Base-by-base conservation (phyloP, 495 filamentous ascomycete genomes). In the Aspergillus ellipticus region DNA sequence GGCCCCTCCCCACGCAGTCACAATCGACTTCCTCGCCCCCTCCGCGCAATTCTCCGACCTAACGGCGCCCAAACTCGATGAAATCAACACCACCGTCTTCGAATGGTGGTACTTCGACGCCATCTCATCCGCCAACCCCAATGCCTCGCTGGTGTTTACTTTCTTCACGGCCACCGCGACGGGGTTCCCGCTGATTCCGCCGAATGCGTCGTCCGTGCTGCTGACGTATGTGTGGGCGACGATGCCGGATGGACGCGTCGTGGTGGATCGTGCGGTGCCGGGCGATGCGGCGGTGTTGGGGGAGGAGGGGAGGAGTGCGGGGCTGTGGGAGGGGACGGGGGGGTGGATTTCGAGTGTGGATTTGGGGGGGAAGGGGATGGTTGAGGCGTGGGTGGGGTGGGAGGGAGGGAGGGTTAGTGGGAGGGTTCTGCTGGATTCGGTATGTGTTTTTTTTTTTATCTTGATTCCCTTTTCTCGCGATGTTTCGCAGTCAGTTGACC, bases 51-150 rank as follows among this genome's bases (percentile, higher is more conserved):
- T 62, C 20, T 61, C 60, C 13, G 57, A 43, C 8, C 57, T 74
- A 11, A 70, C 73, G 50, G 43, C 60, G n/a, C 70, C 73, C 0
- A 64, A 71, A 48, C 15, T 72, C 2, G 46, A 52, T 26, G 17
- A 21, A 0, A 49, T 73, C 42, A 76, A 73, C 50, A 26, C 33
- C 33, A 59, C 67, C 33, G 64, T 64, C 10, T 76, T 65, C 43
- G 70, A 74, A 58, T 74, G 72, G 70, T 76, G 71, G 73, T 73
- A 71, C 58, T 76, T 73, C 22, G 72, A 76, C 55, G 70, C 57
- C 10, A 60, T 76, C 11, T 59, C 67, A 6, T 28, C 45, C 3
- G 41, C 47, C 3, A 54, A 62, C 52, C 49, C 60, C 0, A 48
- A 53, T 13, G 58, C 58, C 17, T 64, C 59, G 1, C 20, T 74